These are phyloP conservation scores for Hyaloscypha variabilis DNA, from an alignment of 495 filamentous ascomycete species.

Conservation along the genomic window DNA sequence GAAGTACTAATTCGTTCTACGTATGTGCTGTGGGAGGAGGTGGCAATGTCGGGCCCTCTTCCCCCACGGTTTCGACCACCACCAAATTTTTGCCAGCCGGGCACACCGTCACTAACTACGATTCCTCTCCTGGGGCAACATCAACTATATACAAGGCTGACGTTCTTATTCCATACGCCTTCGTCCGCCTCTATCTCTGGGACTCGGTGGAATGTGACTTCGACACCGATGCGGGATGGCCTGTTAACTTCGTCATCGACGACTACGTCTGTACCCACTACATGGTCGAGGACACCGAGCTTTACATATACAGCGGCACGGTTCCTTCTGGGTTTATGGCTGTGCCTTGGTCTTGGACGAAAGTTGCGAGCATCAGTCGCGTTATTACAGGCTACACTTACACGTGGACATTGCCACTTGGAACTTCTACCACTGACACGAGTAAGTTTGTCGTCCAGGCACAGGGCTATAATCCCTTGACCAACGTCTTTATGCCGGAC, in stretches of 20 bases:
- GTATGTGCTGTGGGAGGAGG: not conserved
- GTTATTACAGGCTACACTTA: not conserved
- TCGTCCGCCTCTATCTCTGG: slow-evolving; percentile 7
- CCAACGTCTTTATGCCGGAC: not conserved
- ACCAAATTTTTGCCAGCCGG: not conserved
- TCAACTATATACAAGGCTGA: slow-evolving; percentile 6
- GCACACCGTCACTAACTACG: not conserved
- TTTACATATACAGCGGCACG: slow-evolving; percentile 3
- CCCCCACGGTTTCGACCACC: not conserved
- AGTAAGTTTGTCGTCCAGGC: slow-evolving; percentile 5
- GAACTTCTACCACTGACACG: not conserved
- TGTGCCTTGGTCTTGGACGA: not conserved
- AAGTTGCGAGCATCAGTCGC: not conserved
- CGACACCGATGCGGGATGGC: not conserved
- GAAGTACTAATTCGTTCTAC: not conserved
- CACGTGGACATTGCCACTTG: slow-evolving; percentile 3
- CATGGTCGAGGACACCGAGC: not conserved
- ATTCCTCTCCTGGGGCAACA: not conserved
- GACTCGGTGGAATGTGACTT: not conserved
- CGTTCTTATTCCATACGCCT: slow-evolving; percentile 15
- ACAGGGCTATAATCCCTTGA: not conserved
- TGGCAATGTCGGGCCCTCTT: not conserved
- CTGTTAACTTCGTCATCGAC: not conserved
- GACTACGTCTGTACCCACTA: slow-evolving; percentile 9
- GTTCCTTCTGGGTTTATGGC: not conserved